Percentiles rank a stretch among this genome's conserved stretches.
phyloP scores from a whole-genome alignment of 345 rosid genomes.

The Stellera chamaejasme region DNA sequence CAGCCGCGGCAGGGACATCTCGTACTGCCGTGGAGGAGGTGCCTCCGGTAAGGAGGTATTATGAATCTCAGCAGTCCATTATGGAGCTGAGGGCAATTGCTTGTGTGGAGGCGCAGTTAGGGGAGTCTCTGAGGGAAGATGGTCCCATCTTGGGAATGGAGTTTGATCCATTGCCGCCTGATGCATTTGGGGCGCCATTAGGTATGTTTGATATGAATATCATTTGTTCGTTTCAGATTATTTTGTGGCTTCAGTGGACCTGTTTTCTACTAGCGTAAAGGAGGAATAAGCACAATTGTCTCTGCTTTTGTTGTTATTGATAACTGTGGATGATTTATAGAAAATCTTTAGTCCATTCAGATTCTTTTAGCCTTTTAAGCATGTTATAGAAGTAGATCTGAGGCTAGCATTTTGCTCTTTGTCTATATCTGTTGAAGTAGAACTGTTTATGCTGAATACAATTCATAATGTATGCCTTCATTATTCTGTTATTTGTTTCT shows the following conservation, averaged over 20 bases:
- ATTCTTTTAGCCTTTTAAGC: too few species aligned
- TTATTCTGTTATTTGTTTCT: background rate
- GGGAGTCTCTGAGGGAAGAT: constrained; percentile 92
- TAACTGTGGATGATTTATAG: background rate
- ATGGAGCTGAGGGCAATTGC: constrained; percentile 87
- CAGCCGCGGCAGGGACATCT: constrained; percentile 27
- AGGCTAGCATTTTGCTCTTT: background rate
- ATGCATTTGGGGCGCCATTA: constrained; percentile 81
- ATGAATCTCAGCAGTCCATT: constrained; percentile 59
- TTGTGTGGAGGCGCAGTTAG: constrained; percentile 92
- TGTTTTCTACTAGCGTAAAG: too few species aligned
- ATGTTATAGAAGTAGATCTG: background rate
- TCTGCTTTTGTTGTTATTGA: constrained; percentile 6
- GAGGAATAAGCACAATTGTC: too few species aligned
- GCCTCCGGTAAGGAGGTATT: constrained; percentile 33
- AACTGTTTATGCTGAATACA: background rate
- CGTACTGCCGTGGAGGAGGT: constrained; percentile 41
- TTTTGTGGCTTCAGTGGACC: too few species aligned
- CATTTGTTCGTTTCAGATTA: too few species aligned
- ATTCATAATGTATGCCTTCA: background rate
- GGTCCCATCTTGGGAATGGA: constrained; percentile 96
- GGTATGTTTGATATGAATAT: constrained; percentile 30
- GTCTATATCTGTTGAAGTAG: too few species aligned
- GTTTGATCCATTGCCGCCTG: constrained; percentile 96
- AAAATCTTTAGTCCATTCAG: background rate